Evolutionary conservation across 352 stramenopile genomes (phyloP), one percentile per base, ranked within the genome.

Genomic region (Pythium aphanidermatum): DNA sequence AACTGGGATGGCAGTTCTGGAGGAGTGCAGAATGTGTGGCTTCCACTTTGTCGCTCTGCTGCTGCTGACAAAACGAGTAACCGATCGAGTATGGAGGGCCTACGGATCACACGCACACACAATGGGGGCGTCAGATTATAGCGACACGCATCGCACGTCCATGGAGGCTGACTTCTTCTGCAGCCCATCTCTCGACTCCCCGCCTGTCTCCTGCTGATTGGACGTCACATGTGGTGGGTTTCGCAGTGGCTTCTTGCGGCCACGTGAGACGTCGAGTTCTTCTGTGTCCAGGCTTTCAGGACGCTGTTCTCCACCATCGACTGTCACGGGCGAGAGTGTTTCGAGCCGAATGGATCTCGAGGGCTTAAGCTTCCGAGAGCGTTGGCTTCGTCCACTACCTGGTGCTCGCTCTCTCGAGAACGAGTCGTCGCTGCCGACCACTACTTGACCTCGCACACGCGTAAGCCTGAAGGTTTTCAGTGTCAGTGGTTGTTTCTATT

Each of bases 1-100:
- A 87, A 76, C 42, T 87, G 72, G 11, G 74, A 64, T 11, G 79
- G 79, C 25, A 92, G 59, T 35, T 83, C 71, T 12, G 26, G 25
- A 13, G 56, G 56, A 16, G 56, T 65, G 19, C 46, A 56, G 29
- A 52, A 64, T 5, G 25, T 46, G 17, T 39, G 52, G 5, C 32
- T 43, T 30, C 55, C 30, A 2, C 58, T 36, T 5, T 56, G 50
- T 1, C 34, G 45, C 10, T 68, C 55, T 2, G 42, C 44, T 0
- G 53, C 44, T 4, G 40, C 26, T 5, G 54, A 27, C 6, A 76
- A 26, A 11, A 41, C 25, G 3, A 39, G 33, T 14, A 76, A 28
- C 3, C 58, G 55, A 7, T 71, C 63, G 11, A 70, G 17, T 33
- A 60, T 55, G n/a, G 48, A 42, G 39, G 57, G 43, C 9, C 53